phyloP scores from a whole-genome alignment of 306 rosid genomes.

The Senna siamea region DNA sequence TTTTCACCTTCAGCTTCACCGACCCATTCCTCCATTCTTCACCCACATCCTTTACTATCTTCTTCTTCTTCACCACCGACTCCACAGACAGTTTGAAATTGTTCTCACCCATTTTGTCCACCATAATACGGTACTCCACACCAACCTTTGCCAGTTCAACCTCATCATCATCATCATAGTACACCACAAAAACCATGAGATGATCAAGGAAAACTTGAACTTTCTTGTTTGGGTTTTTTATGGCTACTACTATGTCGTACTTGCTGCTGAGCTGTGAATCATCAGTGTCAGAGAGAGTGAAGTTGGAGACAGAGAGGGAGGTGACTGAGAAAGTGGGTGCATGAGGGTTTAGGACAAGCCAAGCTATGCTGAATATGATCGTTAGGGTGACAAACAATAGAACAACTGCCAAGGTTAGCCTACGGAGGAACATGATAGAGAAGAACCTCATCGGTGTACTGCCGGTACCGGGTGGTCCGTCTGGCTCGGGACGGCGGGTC shows the following conservation, averaged over 20 bases:
- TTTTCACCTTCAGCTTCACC: conserved; percentile 28
- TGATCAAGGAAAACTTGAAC: neutral
- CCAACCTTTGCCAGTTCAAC: neutral
- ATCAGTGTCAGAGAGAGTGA: conserved; percentile 24
- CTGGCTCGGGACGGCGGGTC: too few relatives aligned
- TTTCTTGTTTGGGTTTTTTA: conserved; percentile 46
- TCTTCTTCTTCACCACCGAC: neutral
- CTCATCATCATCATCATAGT: neutral
- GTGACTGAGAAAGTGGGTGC: conserved; percentile 26
- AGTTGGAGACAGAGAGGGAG: too few relatives aligned
- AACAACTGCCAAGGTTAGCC: neutral
- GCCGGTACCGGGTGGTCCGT: neutral
- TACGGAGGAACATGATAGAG: too few relatives aligned
- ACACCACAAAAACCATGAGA: neutral
- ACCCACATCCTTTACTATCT: neutral
- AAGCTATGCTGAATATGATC: conserved; percentile 20
- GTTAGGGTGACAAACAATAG: neutral
- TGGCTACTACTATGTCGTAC: conserved; percentile 10
- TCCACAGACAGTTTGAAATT: conserved; percentile 3
- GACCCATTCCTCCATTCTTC: conserved; percentile 19
- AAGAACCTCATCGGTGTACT: neutral
- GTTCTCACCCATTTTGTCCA: neutral
- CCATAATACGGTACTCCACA: neutral
- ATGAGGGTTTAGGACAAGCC: conserved; percentile 31
- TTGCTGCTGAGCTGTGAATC: neutral